Base-by-base conservation (phyloP, 2,329 filamentous ascomycete species). In the Chaetomiaceae sp. region DNA sequence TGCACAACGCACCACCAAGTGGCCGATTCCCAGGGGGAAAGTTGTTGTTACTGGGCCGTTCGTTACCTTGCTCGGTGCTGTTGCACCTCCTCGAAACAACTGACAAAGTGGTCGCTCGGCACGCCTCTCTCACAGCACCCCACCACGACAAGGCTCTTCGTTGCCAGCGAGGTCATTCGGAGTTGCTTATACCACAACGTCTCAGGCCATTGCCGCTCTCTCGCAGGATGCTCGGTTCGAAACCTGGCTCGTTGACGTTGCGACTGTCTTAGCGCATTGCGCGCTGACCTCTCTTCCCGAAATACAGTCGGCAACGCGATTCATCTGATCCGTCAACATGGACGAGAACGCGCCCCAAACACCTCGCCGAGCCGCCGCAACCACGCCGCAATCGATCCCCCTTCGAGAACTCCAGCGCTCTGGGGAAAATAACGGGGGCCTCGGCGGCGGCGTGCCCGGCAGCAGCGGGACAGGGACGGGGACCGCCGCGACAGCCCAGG, bases 361-460 rank as follows among this genome's bases (percentile, higher is more conserved):
- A 6, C 51, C 58, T 30, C 59, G 58, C n/a, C 56, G 58, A 44
- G 16, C 44, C 39, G 47, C 58, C 55, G 70, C 72, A 58, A 68
- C 70, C 55, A 72, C 76, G 51, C 71, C 74, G 53, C 78, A 79
- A 62, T 84, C 85, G 55, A 91, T 93, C 70, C 86, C 86, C 53
- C 73, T 92, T 52, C 83, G 83, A 67, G 79, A 85, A 60, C 72
- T 87, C 31, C 65, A 66, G 21, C 64, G 67, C 23, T 50, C 60
- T 16, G 64, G 62, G 25, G 65, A 63, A 21, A 33, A 16, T 30
- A 40, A 42, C 40, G 48, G 38, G 4, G 46, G 27, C 17, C 43
- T 23, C 33, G 55, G 41, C 23, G 35, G 40, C 16, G 20, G 25
- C 31, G 45, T 23, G 13, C 16, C 41, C 48, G 55, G 54, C 58